phyloP scores from a whole-genome alignment of 1,139 yeast species.

The Meyerozyma guilliermondii region DNA sequence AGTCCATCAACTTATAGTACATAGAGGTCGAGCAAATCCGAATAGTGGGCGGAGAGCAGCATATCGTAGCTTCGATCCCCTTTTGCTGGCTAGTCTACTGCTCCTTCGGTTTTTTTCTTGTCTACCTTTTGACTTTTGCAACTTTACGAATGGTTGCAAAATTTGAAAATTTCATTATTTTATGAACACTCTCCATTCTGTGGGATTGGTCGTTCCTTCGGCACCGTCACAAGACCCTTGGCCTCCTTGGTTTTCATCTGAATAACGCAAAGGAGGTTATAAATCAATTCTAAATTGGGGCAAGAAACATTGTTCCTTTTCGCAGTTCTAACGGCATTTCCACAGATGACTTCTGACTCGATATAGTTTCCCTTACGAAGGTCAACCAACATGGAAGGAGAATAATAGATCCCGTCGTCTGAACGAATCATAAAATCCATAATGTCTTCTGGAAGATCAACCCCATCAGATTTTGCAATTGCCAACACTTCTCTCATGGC shows the following conservation, averaged over 20 bases:
- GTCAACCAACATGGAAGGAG: slow-evolving; percentile 15
- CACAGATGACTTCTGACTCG: slow-evolving; percentile 12
- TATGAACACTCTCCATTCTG: too few relatives aligned
- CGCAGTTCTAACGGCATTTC: slow-evolving; percentile 11
- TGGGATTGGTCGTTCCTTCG: neutral
- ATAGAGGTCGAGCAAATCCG: too few relatives aligned
- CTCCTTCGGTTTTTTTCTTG: too few relatives aligned
- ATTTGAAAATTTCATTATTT: too few relatives aligned
- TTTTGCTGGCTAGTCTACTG: too few relatives aligned
- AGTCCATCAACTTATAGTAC: too few relatives aligned
- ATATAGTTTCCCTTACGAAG: slow-evolving; percentile 10
- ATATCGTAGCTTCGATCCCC: too few relatives aligned
- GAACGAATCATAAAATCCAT: slow-evolving; percentile 22
- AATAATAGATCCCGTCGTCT: slow-evolving; percentile 35
- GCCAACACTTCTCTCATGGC: slow-evolving; percentile 14
- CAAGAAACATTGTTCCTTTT: slow-evolving; percentile 45
- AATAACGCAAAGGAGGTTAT: slow-evolving; percentile 50
- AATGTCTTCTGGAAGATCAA: slow-evolving; percentile 7
- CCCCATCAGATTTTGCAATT: slow-evolving; percentile 12
- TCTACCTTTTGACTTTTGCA: too few relatives aligned
- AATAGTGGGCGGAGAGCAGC: too few relatives aligned
- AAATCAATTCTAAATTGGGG: slow-evolving; percentile 55
- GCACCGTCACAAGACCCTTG: slow-evolving; percentile 35
- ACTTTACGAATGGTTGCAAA: too few relatives aligned
- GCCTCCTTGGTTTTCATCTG: slow-evolving; percentile 58